Evolutionary conservation across 805 yeast genomes (phyloP).

Genomic region (Metschnikowia shivogae): DNA sequence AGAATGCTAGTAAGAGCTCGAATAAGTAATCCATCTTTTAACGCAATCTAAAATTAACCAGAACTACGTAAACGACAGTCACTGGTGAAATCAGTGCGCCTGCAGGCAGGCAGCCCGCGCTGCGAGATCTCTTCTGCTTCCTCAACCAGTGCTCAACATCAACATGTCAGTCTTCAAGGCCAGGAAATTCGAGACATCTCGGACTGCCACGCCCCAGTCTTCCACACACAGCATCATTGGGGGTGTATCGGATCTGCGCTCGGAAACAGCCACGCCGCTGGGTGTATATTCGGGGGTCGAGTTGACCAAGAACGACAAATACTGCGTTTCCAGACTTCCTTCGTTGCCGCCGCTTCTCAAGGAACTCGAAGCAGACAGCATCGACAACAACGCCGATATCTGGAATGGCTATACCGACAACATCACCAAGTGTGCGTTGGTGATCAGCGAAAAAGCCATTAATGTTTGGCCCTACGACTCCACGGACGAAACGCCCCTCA

Average conservation of each 20-base stretch:
- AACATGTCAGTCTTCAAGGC: conserved; percentile 4
- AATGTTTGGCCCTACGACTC: conserved; percentile 69
- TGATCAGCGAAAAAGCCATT: conserved; percentile 46
- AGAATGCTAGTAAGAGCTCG: too few species aligned
- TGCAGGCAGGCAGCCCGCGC: background rate
- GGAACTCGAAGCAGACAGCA: background rate
- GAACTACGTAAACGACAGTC: background rate
- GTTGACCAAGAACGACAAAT: conserved; percentile 55
- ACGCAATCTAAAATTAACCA: too few species aligned
- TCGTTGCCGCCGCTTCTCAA: conserved; percentile 47
- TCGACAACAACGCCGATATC: conserved; percentile 20
- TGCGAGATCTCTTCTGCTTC: conserved; percentile 2
- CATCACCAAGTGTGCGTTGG: conserved; percentile 45
- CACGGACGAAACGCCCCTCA: conserved; percentile 54
- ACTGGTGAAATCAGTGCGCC: background rate
- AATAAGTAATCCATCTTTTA: too few species aligned
- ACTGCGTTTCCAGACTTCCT: conserved; percentile 53
- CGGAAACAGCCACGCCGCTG: background rate
- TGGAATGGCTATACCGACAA: conserved; percentile 46
- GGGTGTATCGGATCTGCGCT: background rate
- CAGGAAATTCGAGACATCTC: conserved; percentile 5
- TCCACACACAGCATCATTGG: background rate
- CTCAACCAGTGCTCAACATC: background rate
- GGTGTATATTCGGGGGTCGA: conserved; percentile 26
- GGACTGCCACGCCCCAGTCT: conserved; percentile 1